Base-by-base conservation (phyloP, 148 eudicot genomes). In the Fagopyrum tataricum region DNA sequence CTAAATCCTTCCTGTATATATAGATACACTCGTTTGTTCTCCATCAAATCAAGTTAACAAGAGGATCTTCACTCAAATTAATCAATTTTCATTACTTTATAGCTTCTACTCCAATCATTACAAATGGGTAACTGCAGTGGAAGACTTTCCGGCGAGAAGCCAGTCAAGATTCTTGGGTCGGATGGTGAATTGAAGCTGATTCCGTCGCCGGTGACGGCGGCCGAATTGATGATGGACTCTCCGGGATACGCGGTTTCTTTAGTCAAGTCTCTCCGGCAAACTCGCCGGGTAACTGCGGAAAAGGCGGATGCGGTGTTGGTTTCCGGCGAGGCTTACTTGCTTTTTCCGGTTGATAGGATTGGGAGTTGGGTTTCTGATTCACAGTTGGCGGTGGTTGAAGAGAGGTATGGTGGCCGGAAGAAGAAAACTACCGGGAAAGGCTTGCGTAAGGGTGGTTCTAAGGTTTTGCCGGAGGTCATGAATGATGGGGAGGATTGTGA, bases 201-300 rank as follows among this genome's bases (percentile, higher is more conserved):
- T 23, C 17, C 78, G 41, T 67, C 75, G n/a, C 82, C 86, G 13
- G 75, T 76, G 6, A 81, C 82, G 5, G 86, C 76, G 31, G 84
- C 86, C 5, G 84, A 84, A 58, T 41, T 84, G 46, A 84, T 84
- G 86, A 70, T 84, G 13, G 86, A 84, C 15, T 56, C 74, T 4
- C 86, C 86, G 2, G 82, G 84, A 0, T 76, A 71, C 74, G 79
- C 81, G 24, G 51, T 81, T 2, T 9, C 84, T 37, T 77, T 80
- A 13, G 67, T 73, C 24, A 75, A 72, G 0, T 70, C 58, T 7
- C 75, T 84, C 26, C 68, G 72, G 40, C 66, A 17, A 20, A 81
- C 71, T 6, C 21, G 48, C 15, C 76, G 80, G 61, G 47, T 84
- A n/a, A 6, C 78, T 59, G 77, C 72, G 0, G 79, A 74, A 77